These are phyloP conservation scores for Daucus carota DNA, from an alignment of 129 eudicot species.

Conservation along the genomic window DNA sequence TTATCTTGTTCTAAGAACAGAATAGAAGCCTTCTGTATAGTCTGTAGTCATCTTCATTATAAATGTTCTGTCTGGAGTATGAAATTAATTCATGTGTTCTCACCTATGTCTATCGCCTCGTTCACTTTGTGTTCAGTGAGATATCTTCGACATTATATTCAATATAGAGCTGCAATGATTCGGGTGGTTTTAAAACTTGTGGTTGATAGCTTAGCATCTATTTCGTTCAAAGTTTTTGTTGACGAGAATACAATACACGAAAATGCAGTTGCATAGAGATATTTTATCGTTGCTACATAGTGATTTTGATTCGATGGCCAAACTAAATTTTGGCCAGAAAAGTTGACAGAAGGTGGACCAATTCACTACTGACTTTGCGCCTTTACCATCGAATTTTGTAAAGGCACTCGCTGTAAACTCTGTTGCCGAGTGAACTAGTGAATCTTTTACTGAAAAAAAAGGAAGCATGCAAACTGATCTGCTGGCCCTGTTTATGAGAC, in stretches of 20 bases:
- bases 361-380: neutral
- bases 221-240: no score
- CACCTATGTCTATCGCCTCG: neutral
- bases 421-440: no score
- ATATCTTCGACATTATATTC: neutral
- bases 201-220: neutral
- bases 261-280: neutral
- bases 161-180: neutral
- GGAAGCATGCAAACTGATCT: no score
- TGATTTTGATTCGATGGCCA: neutral
- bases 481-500: no score
- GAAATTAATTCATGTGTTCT: neutral
- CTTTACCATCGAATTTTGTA: constrained; percentile 7
- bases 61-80: neutral
- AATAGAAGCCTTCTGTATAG: neutral
- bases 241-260: neutral
- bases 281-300: neutral
- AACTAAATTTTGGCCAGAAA: neutral
- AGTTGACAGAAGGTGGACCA: constrained; percentile 9
- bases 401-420: neutral
- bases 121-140: neutral
- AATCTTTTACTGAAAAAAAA: no score
- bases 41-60: neutral
- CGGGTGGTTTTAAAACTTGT: neutral
- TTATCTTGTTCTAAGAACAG: neutral